Evolutionary conservation across 2,329 filamentous ascomycete species (phyloP), one percentile per base, ranked within the genome.

Genomic region (Colletotrichum kahawae): DNA sequence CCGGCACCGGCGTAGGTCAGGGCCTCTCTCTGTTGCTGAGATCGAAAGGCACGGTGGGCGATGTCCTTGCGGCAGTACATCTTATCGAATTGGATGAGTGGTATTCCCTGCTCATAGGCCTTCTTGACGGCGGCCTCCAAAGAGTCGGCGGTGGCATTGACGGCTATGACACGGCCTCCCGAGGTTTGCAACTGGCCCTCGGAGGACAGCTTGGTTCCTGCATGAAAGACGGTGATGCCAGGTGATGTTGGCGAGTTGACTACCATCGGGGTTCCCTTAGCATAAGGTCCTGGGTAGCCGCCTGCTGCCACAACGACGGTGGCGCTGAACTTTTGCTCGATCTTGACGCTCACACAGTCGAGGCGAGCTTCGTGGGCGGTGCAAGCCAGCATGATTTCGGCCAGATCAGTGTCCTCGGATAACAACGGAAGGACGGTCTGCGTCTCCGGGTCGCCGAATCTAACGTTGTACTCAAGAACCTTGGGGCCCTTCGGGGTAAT

Each of bases 1-100:
- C 97, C 97, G 3, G 97, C 95, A 66, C 95, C 92, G 10, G 96
- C 97, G 82, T 99, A 99, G 9, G 97, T 98, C 83, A 99, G 90
- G 67, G 89, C 87, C 67, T 88, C 86, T 76, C 87, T 85, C 16
- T 83, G 83, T 1, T 80, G 78, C 38, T 83, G 79, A 27, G 80
- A 77, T 75, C 90, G 89, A 84, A 93, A 92, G 21, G 92, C 92
- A 69, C 94, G 92, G 85, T 96, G 92, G 14, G 94, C 95, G 82
- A 98, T 98, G 77, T 98, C 95, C 82, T 92, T 95, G 77, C 95
- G 90, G 85, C 91, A 97, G 84, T 96, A 94, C 93, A 96, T 96
- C 77, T 92, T 91, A 65, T 95, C 90, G 78, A 97, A 97, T 71
- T 92, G 87, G 79, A 97, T 94, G 57, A 91, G 89, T 73, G 91